Evolutionary conservation across 2,329 filamentous ascomycete genomes (phyloP), one percentile per base, ranked within the genome.

Genomic region (Ophiostoma montium): DNA sequence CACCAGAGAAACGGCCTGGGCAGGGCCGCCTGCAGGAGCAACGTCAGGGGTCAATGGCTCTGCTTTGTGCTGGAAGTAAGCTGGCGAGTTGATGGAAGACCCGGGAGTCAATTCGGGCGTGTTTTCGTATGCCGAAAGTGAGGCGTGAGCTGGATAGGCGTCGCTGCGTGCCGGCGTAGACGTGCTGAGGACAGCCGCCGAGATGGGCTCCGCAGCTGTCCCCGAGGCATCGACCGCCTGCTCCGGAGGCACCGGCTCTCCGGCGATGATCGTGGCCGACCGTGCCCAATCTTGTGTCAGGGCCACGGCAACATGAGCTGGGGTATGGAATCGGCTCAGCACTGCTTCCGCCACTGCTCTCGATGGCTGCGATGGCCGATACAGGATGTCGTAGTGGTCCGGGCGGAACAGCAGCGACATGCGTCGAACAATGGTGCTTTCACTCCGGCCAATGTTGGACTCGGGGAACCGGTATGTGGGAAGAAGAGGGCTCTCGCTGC

Each of bases 371-470:
- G 59, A 52, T 48, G 60, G 55, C 49, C 53, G 61, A 55, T 98
- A 98, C 32, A 96, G 74, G 53, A 98, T 81, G 64, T 96, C 92
- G 64, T 96, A 98, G 65, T 96, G 92, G 52, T 86, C 87, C 38
- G 70, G 94, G 62, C 69, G 80, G 75, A 68, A 89, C 60, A 72
- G 73, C 52, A 74, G 67, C 56, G 77, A 70, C 33, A 82, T 75
- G 31, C 75, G 70, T 23, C 72, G 70, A 0, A 69, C 72, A 1
- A 74, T 58, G 1, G 61, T 59, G 15, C 65, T 63, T 39, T 63
- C 58, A 47, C 70, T 68, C 48, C 70, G 67, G 3, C 60, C 62
- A 48, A 70, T 71, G 13, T 69, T 67, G 39, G 74, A 75, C 21
- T 75, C 70, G 3, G 74, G 80, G 57, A 84, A 78, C 19, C 74